Percentiles rank a stretch among this genome's conserved stretches.
These are phyloP conservation scores for Ophiostoma ulmi DNA, from an alignment of 2,329 filamentous ascomycete species.

Conservation along the genomic window DNA sequence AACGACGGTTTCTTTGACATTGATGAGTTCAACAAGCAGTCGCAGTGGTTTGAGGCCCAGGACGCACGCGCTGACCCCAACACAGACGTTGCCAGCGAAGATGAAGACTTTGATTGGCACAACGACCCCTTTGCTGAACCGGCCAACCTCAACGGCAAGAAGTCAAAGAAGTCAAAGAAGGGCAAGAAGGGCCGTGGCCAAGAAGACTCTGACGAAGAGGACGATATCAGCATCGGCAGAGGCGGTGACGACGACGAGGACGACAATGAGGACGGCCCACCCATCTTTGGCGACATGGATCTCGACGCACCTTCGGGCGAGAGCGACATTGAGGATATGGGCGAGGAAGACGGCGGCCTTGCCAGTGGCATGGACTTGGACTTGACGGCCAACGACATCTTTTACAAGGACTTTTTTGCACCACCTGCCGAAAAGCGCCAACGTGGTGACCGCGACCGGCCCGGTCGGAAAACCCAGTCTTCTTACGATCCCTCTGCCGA, in stretches of 20 bases:
- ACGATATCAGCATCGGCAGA: slow-evolving; percentile 19
- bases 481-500: slow-evolving; percentile 51
- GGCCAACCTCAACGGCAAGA: slow-evolving; percentile 22
- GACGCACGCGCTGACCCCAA: slow-evolving; percentile 72
- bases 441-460: slow-evolving; percentile 47
- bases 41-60: slow-evolving; percentile 81
- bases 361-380: slow-evolving; percentile 29
- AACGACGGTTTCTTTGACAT: slow-evolving; percentile 99
- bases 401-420: slow-evolving; percentile 90
- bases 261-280: slow-evolving; percentile 65
- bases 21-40: slow-evolving; percentile 93
- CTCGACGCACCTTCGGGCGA: slow-evolving; percentile 67
- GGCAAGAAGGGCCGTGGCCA: slow-evolving; percentile 18
- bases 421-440: slow-evolving; percentile 75
- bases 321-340: slow-evolving; percentile 58
- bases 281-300: slow-evolving; percentile 77
- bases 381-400: slow-evolving; percentile 78
- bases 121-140: slow-evolving; percentile 59
- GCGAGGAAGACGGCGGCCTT: slow-evolving; percentile 50
- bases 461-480: slow-evolving; percentile 43
- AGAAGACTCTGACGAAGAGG: slow-evolving; percentile 25
- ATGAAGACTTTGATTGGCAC: slow-evolving; percentile 76
- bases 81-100: slow-evolving; percentile 70
- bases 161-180: slow-evolving; percentile 19
- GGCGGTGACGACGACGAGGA: slow-evolving; percentile 36